Evolutionary conservation across 2,329 filamentous ascomycete genomes (phyloP), one percentile per base, ranked within the genome.

Genomic region (Mycogone perniciosa): DNA sequence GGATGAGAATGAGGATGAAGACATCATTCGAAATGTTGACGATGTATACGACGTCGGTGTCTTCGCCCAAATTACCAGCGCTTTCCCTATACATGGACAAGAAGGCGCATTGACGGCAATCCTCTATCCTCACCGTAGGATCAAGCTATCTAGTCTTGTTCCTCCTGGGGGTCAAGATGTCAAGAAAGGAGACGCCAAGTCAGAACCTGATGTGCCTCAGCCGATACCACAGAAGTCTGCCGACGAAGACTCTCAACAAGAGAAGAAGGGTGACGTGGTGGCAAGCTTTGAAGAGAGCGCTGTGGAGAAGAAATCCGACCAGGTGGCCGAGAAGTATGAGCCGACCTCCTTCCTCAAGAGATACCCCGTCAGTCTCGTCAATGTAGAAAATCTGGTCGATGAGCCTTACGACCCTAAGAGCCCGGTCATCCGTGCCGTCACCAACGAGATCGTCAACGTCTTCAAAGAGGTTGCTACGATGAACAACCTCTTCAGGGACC

Each of bases 391-490:
- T 61, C 76, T 99, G 48, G 76, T 77, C 0, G 93, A 99, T 62
- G 87, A 96, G 62, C 85, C 90, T 0, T 88, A 88, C 65, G 93
- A 97, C 67, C 86, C 89, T 64, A 95, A 92, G 70, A 93, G 87
- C 62, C 85, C 86, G 13, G 84, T 93, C 33, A 90, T 97, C 54
- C 85, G 89, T 50, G 93, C 93, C 9, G 84, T 99, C 42, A 93
- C 92, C 45, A 96, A 92, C 63, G 95, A 99, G 72, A 97, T 99
- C 55, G 90, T 99, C 65, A 97, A 96, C 66, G 93, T 96, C 1
- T 97, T 96, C 76, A 97, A 96, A 72, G 91, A 97, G 67, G 89
- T 99, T 48, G 92, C 92, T 7, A 86, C 84, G 41, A 82, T 96
- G 70, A 99, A 97, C 72, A 89, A 88, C 53, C 77, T 99, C 20